phyloP scores from a whole-genome alignment of 2,329 filamentous ascomycete genomes.

The Boeremia lycopersici region DNA sequence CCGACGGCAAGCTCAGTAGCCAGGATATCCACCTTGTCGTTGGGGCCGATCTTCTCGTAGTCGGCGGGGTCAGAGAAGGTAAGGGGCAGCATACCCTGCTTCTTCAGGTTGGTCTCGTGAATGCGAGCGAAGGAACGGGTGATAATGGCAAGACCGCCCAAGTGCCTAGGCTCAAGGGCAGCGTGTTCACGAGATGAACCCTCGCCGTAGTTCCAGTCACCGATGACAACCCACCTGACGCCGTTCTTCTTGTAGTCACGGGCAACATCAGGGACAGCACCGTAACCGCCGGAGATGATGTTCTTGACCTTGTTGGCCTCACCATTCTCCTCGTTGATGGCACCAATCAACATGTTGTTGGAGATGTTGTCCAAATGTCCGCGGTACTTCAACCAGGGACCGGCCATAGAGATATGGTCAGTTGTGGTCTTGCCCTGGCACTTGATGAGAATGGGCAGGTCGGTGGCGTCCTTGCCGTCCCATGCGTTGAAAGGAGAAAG shows the following conservation, averaged over 20 bases:
- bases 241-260: slow-evolving; percentile 99
- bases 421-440: slow-evolving; percentile 94
- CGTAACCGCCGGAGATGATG: slow-evolving; percentile 80
- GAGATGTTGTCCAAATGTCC: slow-evolving; percentile 99
- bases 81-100: slow-evolving; percentile 99
- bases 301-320: slow-evolving; percentile 99
- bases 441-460: slow-evolving; percentile 96
- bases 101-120: slow-evolving; percentile 99
- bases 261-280: slow-evolving; percentile 88
- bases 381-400: slow-evolving; percentile 98
- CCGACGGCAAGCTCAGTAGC: slow-evolving; percentile 89
- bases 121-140: slow-evolving; percentile 97
- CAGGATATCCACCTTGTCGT: slow-evolving; percentile 89
- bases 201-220: slow-evolving; percentile 99
- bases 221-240: slow-evolving; percentile 94
- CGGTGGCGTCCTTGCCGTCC: slow-evolving; percentile 86
- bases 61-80: slow-evolving; percentile 94
- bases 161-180: slow-evolving; percentile 94
- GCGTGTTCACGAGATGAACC: slow-evolving; percentile 97
- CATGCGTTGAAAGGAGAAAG: slow-evolving; percentile 84
- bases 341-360: slow-evolving; percentile 99
- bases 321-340: slow-evolving; percentile 92
- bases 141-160: slow-evolving; percentile 96
- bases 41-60: slow-evolving; percentile 94
- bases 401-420: slow-evolving; percentile 96